Base-by-base conservation (phyloP, 176 grass and related monocot genomes). In the Musa beccarii region DNA sequence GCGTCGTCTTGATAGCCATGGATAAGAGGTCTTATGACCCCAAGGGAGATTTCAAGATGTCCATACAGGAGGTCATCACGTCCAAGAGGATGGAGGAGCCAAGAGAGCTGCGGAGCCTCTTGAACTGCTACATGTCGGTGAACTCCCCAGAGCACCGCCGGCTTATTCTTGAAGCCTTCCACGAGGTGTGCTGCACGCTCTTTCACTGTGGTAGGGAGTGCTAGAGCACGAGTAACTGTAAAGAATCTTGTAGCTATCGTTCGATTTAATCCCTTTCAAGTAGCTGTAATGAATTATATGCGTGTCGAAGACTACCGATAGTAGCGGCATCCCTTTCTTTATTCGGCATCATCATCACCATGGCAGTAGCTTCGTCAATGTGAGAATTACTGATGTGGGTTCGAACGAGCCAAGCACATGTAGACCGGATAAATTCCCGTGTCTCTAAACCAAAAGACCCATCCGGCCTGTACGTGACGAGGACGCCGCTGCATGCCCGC, bases 71-170 rank as follows among this genome's bases (percentile, higher is more conserved):
- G 79, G 94, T 98, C 61, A 93, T 93, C 86, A 75, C 69, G 54
- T 83, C 88, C 78, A 93, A 89, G 82, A 70, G 80, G 73, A 85
- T 98, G 84, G 82, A 83, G 54, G 88, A 91, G 76, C 90, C 90
- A 1, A 87, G 80, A 34, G 94, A 98, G 71, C 84, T 98, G n/a
- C 84, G 86, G 13, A 86, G 86, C 64, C 82, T 98, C 71, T 64
- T 98, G 72, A 98, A 93, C 75, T 93, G 94, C 83, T 93, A 98
- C 81, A 67, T 98, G 12, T 88, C 90, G 1, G 84, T 98, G 78
- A 93, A 98, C 80, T 79, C 88, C 16, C 68, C 84, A 5, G 90
- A 91, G 78, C 90, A 91, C 71, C 90, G 86, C 66, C 79, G 80
- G 61, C 78, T 79, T 63, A 98, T 98, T 51, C 88, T 98, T n/a